A percentile compares a stretch with the other conserved stretches of the same genome.
Conservation (phyloP, 2,329 filamentous ascomycete genomes). For the Trichophyton benhamiae region DNA sequence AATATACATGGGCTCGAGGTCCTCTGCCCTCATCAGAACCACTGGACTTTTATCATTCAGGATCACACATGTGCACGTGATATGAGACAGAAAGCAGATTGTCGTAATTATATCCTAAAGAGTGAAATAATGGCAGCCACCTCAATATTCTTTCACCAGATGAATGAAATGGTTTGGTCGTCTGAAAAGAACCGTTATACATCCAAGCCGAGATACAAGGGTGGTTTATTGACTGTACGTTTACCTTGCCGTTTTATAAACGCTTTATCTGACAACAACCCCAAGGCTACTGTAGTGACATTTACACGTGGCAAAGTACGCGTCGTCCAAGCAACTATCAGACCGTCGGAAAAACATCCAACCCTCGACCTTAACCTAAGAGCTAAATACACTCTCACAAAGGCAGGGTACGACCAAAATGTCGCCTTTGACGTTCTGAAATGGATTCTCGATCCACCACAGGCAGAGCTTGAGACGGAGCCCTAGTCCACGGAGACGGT, state of each 20-base stretch:
- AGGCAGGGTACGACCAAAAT: slow-evolving; percentile 8
- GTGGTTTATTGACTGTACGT: slow-evolving; percentile 10
- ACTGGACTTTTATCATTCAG: slow-evolving; percentile 10
- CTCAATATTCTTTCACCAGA: slow-evolving; percentile 12
- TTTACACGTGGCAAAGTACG: slow-evolving; percentile 9
- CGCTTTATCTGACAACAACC: neutral
- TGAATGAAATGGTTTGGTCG: slow-evolving; percentile 11
- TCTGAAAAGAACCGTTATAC: slow-evolving; percentile 6
- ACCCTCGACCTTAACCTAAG: slow-evolving; percentile 9
- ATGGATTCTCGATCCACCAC: slow-evolving; percentile 12
- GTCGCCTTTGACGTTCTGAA: slow-evolving; percentile 9
- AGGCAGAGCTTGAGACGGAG: too few relatives aligned
- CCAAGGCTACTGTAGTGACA: slow-evolving; percentile 11
- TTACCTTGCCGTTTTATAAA: neutral
- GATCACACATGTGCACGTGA: slow-evolving; percentile 2
- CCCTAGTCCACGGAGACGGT: too few relatives aligned
- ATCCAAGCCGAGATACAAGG: slow-evolving; percentile 9
- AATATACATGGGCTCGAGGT: neutral
- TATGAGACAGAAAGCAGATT: neutral
- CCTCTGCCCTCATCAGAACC: slow-evolving; percentile 2
- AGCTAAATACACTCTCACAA: slow-evolving; percentile 8
- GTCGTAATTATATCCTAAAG: slow-evolving; percentile 10
- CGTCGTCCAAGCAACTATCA: slow-evolving; percentile 9
- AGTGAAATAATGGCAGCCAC: slow-evolving; percentile 10
- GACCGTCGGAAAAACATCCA: slow-evolving; percentile 7